Conservation (phyloP, 2,329 filamentous ascomycete genomes). For the Cercospora brassicicola region DNA sequence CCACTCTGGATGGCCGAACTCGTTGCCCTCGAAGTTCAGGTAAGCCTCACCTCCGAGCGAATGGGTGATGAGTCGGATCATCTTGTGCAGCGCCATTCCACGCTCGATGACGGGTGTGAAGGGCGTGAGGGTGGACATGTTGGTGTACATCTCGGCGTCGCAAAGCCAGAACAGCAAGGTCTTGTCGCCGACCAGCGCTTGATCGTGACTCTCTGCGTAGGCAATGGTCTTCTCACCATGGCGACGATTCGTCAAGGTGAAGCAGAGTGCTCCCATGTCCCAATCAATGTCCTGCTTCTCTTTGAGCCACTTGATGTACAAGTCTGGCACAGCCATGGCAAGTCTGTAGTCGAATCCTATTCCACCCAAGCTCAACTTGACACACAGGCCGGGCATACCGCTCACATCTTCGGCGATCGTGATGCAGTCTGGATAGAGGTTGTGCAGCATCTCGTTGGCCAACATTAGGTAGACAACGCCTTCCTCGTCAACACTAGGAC, state of each 20-base stretch:
- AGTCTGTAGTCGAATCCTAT: conserved; percentile 96
- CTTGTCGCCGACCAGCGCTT: conserved; percentile 73
- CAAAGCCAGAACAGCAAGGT: conserved; percentile 97
- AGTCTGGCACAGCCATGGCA: conserved; percentile 95
- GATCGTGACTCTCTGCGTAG: conserved; percentile 21
- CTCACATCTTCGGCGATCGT: conserved; percentile 97
- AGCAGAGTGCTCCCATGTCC: conserved; percentile 82
- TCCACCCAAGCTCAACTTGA: conserved; percentile 80
- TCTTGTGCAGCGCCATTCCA: conserved; percentile 90
- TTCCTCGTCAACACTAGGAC: conserved; percentile 83
- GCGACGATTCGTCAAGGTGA: conserved; percentile 85
- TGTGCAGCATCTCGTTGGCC: conserved; percentile 92
- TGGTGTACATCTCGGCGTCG: conserved; percentile 94
- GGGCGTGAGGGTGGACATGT: conserved; percentile 87
- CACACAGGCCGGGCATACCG: conserved; percentile 94
- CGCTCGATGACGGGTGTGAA: conserved; percentile 86
- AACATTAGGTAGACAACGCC: conserved; percentile 93
- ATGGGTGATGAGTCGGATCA: conserved; percentile 94
- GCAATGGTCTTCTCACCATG: conserved; percentile 98
- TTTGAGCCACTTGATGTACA: conserved; percentile 99
- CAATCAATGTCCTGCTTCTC: conserved; percentile 87
- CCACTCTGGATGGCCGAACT: conserved; percentile 98
- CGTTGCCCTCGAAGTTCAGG: conserved; percentile 97
- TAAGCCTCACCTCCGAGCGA: conserved; percentile 91
- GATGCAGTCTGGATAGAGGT: conserved; percentile 82